A percentile compares a stretch with the other conserved stretches of the same genome.
These are phyloP conservation scores for Pythium insidiosum DNA, from an alignment of 352 stramenopile species.

Conservation along the genomic window DNA sequence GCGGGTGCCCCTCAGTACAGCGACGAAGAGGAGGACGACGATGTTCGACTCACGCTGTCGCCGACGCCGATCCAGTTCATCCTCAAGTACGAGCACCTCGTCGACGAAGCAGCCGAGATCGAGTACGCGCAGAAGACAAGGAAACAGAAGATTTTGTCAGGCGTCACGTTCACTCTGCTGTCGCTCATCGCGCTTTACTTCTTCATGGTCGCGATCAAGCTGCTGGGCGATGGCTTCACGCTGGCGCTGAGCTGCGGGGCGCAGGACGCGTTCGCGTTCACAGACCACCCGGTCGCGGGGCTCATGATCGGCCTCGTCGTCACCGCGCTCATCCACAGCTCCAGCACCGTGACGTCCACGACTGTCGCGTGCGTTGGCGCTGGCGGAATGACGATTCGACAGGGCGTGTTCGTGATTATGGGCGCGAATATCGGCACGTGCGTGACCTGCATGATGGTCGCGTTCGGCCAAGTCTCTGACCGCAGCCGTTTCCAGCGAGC, in stretches of 20 bases:
- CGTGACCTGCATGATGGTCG: too few species aligned
- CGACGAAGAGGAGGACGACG: not conserved
- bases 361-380: conserved; percentile 89
- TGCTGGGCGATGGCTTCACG: conserved; percentile 71
- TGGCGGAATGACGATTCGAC: too few species aligned
- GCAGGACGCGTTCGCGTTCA: conserved; percentile 62
- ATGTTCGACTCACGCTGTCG: not conserved
- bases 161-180: conserved; percentile 6
- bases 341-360: conserved; percentile 80
- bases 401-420: too few species aligned
- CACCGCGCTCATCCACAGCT: conserved; percentile 67
- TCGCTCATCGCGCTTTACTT: conserved; percentile 63
- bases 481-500: conserved; percentile 52
- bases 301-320: conserved; percentile 73
- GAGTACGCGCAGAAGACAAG: conserved; percentile 10
- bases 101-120: conserved; percentile 13
- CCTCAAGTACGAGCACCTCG: conserved; percentile 14
- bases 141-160: not conserved
- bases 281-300: conserved; percentile 63
- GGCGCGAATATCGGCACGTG: too few species aligned
- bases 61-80: conserved; percentile 15
- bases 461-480: too few species aligned
- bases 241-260: conserved; percentile 56
- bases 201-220: conserved; percentile 74
- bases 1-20: too few species aligned